Percentiles rank a stretch among this genome's conserved stretches.
Evolutionary conservation across 169 alveolate genomes (phyloP).

Genomic region (Plasmodium fragile): DNA sequence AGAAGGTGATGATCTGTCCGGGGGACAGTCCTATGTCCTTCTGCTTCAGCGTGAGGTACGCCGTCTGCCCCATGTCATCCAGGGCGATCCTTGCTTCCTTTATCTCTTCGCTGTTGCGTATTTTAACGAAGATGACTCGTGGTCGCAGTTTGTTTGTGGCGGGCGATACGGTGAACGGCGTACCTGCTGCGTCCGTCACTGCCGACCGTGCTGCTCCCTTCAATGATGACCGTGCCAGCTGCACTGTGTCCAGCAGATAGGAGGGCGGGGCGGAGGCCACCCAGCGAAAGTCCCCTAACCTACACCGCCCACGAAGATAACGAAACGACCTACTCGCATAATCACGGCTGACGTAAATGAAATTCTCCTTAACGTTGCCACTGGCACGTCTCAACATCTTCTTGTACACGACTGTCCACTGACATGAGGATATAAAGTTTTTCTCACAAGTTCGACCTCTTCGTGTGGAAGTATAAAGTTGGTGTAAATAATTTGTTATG

Average conservation of each 20-base stretch:
- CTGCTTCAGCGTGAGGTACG: conserved; percentile 6
- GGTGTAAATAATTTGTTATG: conserved; percentile 34
- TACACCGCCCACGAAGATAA: conserved; percentile 20
- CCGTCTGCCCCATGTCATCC: background rate
- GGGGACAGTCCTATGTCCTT: conserved; percentile 54
- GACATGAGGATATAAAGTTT: conserved; percentile 24
- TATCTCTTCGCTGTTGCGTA: conserved; percentile 58
- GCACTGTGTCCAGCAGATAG: background rate
- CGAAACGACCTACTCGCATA: conserved; percentile 11
- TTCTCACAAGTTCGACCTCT: conserved; percentile 2
- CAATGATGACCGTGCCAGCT: background rate
- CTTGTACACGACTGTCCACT: conserved; percentile 66
- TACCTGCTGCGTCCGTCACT: background rate
- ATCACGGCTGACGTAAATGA: conserved; percentile 44
- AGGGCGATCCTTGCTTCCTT: conserved; percentile 42
- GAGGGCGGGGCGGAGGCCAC: conserved; percentile 19
- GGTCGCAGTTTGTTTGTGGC: background rate
- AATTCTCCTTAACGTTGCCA: conserved; percentile 8
- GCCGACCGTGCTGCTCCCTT: background rate
- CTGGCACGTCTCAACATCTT: background rate
- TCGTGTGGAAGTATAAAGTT: conserved; percentile 9
- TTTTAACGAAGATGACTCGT: conserved; percentile 17
- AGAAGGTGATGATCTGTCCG: conserved; percentile 61
- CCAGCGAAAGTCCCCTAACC: background rate
- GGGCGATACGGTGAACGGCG: background rate